These are phyloP conservation scores for Hygrophorus russula DNA, from an alignment of 768 basidiomycete genomes.

Conservation along the genomic window DNA sequence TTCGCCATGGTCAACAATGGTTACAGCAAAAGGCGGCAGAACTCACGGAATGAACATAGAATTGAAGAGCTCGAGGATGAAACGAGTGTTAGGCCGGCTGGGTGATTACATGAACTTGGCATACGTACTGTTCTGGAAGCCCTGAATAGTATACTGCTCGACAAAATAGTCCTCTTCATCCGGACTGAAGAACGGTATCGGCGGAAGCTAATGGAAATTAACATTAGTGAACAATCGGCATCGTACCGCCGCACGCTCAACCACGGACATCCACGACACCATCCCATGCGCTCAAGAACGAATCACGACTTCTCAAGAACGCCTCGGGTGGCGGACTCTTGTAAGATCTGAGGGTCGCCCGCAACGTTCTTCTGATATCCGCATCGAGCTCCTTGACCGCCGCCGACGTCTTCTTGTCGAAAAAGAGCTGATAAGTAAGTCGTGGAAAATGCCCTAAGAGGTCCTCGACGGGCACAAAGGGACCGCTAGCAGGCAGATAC, in stretches of 20 bases:
- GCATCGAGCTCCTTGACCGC: constrained; percentile 43
- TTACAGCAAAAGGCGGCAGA: neutral
- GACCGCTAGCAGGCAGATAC: constrained; percentile 48
- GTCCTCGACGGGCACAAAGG: constrained; percentile 33
- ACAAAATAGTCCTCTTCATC: constrained; percentile 66
- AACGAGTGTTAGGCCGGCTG: neutral
- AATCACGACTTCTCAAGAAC: constrained; percentile 39
- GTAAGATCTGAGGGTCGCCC: constrained; percentile 42
- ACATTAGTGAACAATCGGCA: neutral
- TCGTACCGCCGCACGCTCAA: neutral
- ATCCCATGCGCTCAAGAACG: constrained; percentile 45
- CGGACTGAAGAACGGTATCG: constrained; percentile 45
- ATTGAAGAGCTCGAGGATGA: constrained; percentile 40
- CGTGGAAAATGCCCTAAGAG: constrained; percentile 33
- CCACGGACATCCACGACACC: constrained; percentile 27
- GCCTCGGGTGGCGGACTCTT: constrained; percentile 42
- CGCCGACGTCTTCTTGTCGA: constrained; percentile 33
- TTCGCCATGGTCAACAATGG: neutral
- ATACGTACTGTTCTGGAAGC: constrained; percentile 51
- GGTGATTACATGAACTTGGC: neutral
- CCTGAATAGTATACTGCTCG: constrained; percentile 44
- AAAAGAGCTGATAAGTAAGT: constrained; percentile 55
- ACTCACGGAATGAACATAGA: constrained; percentile 46
- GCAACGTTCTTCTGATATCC: constrained; percentile 46
- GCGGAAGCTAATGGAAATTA: constrained; percentile 34